These are phyloP conservation scores for Botrytis pseudocinerea DNA, from an alignment of 2,329 filamentous ascomycete species.

Conservation along the genomic window DNA sequence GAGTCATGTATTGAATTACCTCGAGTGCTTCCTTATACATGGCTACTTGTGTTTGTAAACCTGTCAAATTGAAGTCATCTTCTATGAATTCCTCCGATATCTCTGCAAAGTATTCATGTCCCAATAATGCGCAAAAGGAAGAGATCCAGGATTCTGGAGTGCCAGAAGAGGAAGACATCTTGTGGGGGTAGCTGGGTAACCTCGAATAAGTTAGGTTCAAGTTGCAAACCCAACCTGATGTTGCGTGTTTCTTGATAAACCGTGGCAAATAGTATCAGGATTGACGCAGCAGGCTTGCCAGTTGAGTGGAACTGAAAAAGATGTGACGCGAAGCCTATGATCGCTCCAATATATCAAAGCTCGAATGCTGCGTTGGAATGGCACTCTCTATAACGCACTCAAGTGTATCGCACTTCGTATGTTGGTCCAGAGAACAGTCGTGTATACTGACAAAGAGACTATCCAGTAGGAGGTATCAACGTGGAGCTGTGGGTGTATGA, in stretches of 20 bases:
- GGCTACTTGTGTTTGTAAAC: conserved; percentile 88
- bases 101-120: conserved; percentile 98
- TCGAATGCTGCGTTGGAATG: background rate
- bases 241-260: background rate
- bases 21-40: conserved; percentile 99
- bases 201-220: background rate
- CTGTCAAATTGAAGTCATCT: conserved; percentile 98
- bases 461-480: conserved; percentile 18
- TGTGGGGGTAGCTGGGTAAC: conserved; percentile 18
- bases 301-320: background rate
- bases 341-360: conserved; percentile 1
- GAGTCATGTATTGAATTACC: conserved; percentile 45
- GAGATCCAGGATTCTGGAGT: conserved; percentile 88
- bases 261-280: background rate
- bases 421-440: conserved; percentile 5
- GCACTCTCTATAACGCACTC: background rate
- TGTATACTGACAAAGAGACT: background rate
- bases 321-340: background rate
- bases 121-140: conserved; percentile 91
- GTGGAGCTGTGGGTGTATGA: conserved; percentile 3
- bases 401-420: background rate
- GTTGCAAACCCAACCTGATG: conserved; percentile 10
- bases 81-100: conserved; percentile 99
- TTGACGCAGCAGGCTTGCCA: background rate
- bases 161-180: conserved; percentile 41